phyloP scores from a whole-genome alignment of 371 early-diverging fungal genomes.

The Mucor indicus region DNA sequence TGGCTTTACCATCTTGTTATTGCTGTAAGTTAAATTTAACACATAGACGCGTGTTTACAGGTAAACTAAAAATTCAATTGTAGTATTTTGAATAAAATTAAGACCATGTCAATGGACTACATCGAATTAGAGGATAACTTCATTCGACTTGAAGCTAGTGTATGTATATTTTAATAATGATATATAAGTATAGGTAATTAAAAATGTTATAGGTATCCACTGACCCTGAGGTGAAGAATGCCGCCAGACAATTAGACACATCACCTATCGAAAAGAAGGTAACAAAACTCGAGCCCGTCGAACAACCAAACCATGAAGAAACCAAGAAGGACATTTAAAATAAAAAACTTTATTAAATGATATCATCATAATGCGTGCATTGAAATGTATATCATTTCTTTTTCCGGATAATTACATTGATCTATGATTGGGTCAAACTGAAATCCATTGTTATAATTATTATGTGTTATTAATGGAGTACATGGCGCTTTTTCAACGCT shows the following conservation, averaged over 20 bases:
- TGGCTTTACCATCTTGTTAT: conserved; percentile 23
- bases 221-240: conserved; percentile 15
- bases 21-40: conserved; percentile 28
- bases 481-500: no score
- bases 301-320: conserved; percentile 12
- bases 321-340: conserved; percentile 15
- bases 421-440: no score
- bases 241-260: conserved; percentile 15
- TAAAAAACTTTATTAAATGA: neutral
- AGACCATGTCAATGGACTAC: conserved; percentile 20
- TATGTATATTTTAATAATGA: conserved; percentile 15
- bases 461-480: no score
- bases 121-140: conserved; percentile 22
- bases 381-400: no score
- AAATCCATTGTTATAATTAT: no score
- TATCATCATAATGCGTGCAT: no score
- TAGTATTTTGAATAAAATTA: conserved; percentile 22
- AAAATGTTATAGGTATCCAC: conserved; percentile 8
- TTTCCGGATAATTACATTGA: no score
- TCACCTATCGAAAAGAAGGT: conserved; percentile 12
- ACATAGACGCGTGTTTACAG: no score
- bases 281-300: conserved; percentile 21
- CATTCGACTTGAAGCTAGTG: conserved; percentile 19
- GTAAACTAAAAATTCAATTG: neutral
- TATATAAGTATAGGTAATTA: no score